These are phyloP conservation scores for Galerina sulciceps DNA, from an alignment of 768 basidiomycete species.

Conservation along the genomic window DNA sequence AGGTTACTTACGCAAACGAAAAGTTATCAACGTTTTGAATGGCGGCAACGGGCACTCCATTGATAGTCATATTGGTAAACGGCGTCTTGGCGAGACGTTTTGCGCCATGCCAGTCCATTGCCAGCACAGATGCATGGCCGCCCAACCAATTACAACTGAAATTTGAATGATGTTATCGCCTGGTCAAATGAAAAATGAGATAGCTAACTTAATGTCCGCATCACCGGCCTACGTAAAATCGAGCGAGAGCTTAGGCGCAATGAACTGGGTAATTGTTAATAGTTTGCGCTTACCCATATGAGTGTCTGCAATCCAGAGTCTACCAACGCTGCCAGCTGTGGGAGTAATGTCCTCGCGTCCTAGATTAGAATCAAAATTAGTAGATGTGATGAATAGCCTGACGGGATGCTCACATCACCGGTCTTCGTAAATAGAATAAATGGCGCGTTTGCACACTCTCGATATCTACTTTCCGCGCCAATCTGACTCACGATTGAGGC, in stretches of 20 bases:
- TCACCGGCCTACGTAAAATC: conserved; percentile 42
- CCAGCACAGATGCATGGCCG: conserved; percentile 42
- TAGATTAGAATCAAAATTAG: conserved; percentile 17
- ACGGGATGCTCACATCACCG: conserved; percentile 54
- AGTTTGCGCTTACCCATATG: conserved; percentile 45
- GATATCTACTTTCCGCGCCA: conserved; percentile 55
- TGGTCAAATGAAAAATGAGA: neutral
- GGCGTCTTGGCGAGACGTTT: conserved; percentile 36
- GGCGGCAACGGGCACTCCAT: conserved; percentile 55
- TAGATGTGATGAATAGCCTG: neutral
- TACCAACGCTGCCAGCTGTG: conserved; percentile 50
- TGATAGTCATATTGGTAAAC: conserved; percentile 60
- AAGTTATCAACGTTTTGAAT: conserved; percentile 71
- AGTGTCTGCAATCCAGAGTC: conserved; percentile 45
- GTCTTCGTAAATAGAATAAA: conserved; percentile 49
- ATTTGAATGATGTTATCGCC: neutral
- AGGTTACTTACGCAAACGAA: conserved; percentile 60
- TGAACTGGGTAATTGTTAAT: neutral
- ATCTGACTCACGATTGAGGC: conserved; percentile 45
- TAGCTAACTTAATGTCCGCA: conserved; percentile 52
- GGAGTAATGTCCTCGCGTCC: conserved; percentile 59
- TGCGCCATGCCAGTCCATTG: conserved; percentile 53
- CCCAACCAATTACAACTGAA: conserved; percentile 53
- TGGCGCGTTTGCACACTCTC: conserved; percentile 51
- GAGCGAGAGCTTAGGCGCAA: conserved; percentile 19